Evolutionary conservation across 1,284 basidiomycete genomes (phyloP).

Genomic region (Apiotrichum akiyoshidainum): DNA sequence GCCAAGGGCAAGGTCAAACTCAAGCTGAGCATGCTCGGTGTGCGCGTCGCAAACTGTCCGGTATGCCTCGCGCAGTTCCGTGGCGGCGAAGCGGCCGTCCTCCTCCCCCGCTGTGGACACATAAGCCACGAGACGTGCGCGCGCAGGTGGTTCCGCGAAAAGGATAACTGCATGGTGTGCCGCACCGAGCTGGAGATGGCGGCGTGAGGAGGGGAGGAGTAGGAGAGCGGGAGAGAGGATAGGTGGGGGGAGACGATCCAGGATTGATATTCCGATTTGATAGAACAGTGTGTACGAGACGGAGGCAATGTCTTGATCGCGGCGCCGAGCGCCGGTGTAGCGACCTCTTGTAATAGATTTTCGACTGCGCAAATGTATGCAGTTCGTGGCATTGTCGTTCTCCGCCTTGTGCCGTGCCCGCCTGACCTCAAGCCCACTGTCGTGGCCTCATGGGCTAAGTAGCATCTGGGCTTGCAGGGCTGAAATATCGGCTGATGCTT

Average conservation of each 20-base stretch:
- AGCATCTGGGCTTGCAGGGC: no score
- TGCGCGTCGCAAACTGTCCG: conserved; percentile 70
- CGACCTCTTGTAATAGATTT: neutral
- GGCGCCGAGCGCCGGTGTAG: conserved; percentile 1
- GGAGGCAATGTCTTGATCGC: neutral
- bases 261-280: no score
- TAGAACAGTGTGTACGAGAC: neutral
- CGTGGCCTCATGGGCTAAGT: no score
- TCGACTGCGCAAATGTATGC: neutral
- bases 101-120: conserved; percentile 68
- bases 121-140: conserved; percentile 47
- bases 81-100: conserved; percentile 58
- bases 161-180: conserved; percentile 48
- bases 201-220: neutral
- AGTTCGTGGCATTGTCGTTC: neutral
- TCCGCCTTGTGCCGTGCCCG: no score
- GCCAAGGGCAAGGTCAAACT: conserved; percentile 71
- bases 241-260: neutral
- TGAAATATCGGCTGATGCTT: no score
- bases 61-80: conserved; percentile 76
- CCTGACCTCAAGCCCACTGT: no score
- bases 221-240: neutral
- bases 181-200: conserved; percentile 25
- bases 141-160: conserved; percentile 46
- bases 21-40: conserved; percentile 69